Evolutionary conservation across 2,329 filamentous ascomycete genomes (phyloP), one percentile per base, ranked within the genome.

Genomic region (Pseudonectria foliicola): DNA sequence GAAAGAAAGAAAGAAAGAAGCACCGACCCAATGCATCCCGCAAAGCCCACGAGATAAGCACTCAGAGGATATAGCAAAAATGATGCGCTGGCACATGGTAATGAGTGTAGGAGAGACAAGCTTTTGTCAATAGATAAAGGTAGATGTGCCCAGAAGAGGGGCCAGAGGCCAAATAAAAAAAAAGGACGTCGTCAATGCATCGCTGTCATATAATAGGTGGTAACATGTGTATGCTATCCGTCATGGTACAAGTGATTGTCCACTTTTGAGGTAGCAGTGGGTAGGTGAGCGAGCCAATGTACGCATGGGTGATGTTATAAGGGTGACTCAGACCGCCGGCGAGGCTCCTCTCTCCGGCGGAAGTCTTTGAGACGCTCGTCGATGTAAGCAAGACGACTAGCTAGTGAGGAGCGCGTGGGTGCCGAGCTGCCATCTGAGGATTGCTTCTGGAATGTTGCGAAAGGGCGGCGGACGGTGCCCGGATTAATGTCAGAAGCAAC

Each of bases 331-430:
- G 73, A 71, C 33, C 66, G 66, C 38, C 62, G 61, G 7, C 55
- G 59, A 27, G 59, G 57, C 16, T 47, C 49, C 34, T 62, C 61
- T 25, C 66, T 65, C 30, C 61, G 66, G 40, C 71, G 67, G 38
- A 77, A 61, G 40, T 75, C 70, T 44, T 68, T 70, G 28, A 78
- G 66, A 25, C 73, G 69, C 45, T 75, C 67, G 48, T 78, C 73
- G 30, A 78, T 67, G 42, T 78, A 77, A 4, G 73, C 71, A 36
- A 78, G 57, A 10, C 72, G 70, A 25, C 64, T 66, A 14, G 67
- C 63, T 28, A 77, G 55, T 25, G 66, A 68, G 11, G 67, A 57
- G 37, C 63, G 60, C 14, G 61, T 55, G 6, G 58, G 49, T n/a
- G 58, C 48, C 5, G 56, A 37, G 26, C 49, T 55, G 13, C 58